A percentile compares a stretch with the other conserved stretches of the same genome.
These are phyloP conservation scores for Vigna angularis DNA, from an alignment of 306 rosid species.

Conservation along the genomic window DNA sequence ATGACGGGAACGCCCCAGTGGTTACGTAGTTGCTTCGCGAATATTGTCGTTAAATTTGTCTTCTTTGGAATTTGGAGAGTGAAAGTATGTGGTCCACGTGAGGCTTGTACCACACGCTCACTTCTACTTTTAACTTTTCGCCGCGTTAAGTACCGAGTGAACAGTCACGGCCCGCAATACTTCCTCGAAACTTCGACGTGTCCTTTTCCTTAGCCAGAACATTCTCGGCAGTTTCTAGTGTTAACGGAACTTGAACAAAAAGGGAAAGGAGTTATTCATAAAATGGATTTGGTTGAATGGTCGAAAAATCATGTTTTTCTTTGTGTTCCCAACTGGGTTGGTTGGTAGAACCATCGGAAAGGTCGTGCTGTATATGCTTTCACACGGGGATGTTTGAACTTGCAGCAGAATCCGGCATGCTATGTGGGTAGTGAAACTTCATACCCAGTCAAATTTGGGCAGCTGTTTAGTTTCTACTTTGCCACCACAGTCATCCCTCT, in stretches of 20 bases:
- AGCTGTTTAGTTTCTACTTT: background rate
- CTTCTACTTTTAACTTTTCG: constrained; percentile 7
- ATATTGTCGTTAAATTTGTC: background rate
- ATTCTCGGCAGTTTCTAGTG: constrained; percentile 32
- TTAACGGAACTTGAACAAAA: background rate
- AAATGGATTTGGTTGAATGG: background rate
- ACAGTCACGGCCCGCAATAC: background rate
- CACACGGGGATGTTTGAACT: constrained; percentile 7
- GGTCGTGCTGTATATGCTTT: background rate
- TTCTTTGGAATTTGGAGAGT: background rate
- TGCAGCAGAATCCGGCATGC: background rate
- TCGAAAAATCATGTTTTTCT: constrained; percentile 14
- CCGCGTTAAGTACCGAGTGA: constrained; percentile 39
- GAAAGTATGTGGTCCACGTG: background rate
- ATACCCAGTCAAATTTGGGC: constrained; percentile 40
- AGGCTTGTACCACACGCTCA: constrained; percentile 21
- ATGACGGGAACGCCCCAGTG: constrained; percentile 30
- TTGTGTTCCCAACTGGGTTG: constrained; percentile 35
- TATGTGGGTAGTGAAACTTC: background rate
- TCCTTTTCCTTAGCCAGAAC: background rate
- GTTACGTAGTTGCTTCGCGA: background rate
- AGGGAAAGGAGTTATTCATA: constrained; percentile 1
- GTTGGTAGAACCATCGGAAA: constrained; percentile 7
- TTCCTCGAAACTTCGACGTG: constrained; percentile 30
- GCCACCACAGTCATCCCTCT: background rate